Conservation (phyloP, 345 rosid species). For the Lepidium africanum region DNA sequence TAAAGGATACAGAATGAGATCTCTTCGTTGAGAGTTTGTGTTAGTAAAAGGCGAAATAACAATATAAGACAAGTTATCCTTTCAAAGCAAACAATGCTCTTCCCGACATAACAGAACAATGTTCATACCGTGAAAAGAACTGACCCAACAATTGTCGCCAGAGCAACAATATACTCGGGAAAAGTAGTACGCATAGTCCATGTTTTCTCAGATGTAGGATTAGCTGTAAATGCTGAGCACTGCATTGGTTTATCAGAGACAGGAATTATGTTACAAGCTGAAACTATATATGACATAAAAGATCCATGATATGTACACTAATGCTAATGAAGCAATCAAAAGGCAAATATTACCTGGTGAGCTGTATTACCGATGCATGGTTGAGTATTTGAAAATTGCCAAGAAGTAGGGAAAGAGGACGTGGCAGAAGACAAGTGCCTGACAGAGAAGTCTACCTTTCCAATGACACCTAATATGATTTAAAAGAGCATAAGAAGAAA, state of each 20-base stretch:
- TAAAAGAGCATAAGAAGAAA: neutral
- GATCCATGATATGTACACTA: neutral
- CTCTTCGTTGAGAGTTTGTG: neutral
- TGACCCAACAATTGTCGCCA: slow-evolving; percentile 95
- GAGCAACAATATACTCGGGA: slow-evolving; percentile 99
- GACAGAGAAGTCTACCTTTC: slow-evolving; percentile 96
- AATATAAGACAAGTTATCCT: neutral
- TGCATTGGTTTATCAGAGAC: slow-evolving; percentile 30
- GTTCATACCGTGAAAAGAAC: slow-evolving; percentile 82
- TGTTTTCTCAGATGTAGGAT: slow-evolving; percentile 77
- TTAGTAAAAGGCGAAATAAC: neutral
- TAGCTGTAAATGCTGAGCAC: slow-evolving; percentile 85
- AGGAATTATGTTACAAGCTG: slow-evolving; percentile 6
- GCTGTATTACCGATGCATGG: slow-evolving; percentile 60
- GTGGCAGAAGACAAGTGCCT: slow-evolving; percentile 87
- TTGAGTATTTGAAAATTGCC: slow-evolving; percentile 51
- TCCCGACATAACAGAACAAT: slow-evolving; percentile 3
- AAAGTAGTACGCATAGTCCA: slow-evolving; percentile 97
- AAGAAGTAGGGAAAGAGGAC: slow-evolving; percentile 57
- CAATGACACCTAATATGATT: slow-evolving; percentile 57
- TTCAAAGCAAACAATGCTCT: neutral
- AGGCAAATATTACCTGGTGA: slow-evolving; percentile 46
- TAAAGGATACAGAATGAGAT: neutral
- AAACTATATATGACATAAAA: neutral
- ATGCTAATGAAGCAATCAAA: neutral